These are phyloP conservation scores for Lathyrus tuberosus DNA, from an alignment of 306 rosid species.

Conservation along the genomic window DNA sequence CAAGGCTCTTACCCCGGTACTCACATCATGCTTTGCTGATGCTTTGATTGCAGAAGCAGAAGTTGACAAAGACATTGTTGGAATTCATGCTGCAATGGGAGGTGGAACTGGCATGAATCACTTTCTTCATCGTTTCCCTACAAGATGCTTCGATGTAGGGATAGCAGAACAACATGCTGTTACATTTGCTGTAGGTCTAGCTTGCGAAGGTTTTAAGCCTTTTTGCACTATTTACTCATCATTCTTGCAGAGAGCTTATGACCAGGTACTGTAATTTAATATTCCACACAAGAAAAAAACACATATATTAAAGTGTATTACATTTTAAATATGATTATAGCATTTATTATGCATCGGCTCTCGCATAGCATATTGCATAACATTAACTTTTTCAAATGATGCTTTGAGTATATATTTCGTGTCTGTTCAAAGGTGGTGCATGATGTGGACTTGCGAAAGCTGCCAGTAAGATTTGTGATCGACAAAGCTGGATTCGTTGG, in stretches of 20 bases:
- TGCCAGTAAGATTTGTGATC: slow-evolving; percentile 89
- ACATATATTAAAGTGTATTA: too few species aligned
- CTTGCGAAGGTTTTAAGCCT: slow-evolving; percentile 89
- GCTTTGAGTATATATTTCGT: slow-evolving; percentile 3
- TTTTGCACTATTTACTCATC: slow-evolving; percentile 89
- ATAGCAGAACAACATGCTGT: slow-evolving; percentile 99
- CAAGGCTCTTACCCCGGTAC: slow-evolving; percentile 60
- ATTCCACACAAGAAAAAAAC: not conserved
- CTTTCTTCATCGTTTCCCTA: slow-evolving; percentile 78
- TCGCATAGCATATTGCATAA: too few species aligned
- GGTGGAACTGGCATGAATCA: slow-evolving; percentile 93
- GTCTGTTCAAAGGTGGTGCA: slow-evolving; percentile 72
- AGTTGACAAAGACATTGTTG: slow-evolving; percentile 72
- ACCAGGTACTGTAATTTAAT: slow-evolving; percentile 56
- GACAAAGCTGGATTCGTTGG: slow-evolving; percentile 92
- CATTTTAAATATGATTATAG: too few species aligned
- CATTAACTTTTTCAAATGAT: too few species aligned
- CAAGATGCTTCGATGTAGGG: slow-evolving; percentile 92
- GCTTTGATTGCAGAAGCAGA: slow-evolving; percentile 95
- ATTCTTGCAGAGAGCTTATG: slow-evolving; percentile 92
- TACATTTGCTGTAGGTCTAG: slow-evolving; percentile 95
- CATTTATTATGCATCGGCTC: too few species aligned
- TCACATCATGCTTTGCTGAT: slow-evolving; percentile 82
- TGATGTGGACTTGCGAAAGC: slow-evolving; percentile 90
- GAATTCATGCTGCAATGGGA: slow-evolving; percentile 98